Evolutionary conservation across 257 asterid genomes (phyloP).

Genomic region (Rubia yunnanensis): DNA sequence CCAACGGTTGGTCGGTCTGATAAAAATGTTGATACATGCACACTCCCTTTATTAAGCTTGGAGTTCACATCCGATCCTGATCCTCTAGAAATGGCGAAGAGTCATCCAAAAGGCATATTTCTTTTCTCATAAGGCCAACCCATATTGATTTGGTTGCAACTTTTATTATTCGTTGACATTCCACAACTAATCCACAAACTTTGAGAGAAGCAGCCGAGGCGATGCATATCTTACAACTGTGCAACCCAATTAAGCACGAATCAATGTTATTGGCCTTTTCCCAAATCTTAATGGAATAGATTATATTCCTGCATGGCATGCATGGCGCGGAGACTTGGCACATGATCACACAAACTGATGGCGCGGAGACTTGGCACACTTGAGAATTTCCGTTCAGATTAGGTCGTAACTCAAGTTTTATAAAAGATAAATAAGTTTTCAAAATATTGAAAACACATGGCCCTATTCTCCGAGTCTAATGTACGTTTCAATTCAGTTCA

Average conservation of each 20-base stretch:
- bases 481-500: too few species aligned
- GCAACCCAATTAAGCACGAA: neutral
- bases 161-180: slow-evolving; percentile 13
- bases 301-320: slow-evolving; percentile 4
- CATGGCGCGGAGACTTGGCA: neutral
- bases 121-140: neutral
- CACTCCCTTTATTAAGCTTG: neutral
- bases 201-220: neutral
- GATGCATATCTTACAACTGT: neutral
- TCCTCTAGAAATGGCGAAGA: slow-evolving; percentile 1
- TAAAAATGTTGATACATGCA: too few species aligned
- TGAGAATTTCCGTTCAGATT: too few species aligned
- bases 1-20: too few species aligned
- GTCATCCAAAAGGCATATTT: neutral
- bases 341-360: neutral
- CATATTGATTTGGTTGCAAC: neutral
- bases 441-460: too few species aligned
- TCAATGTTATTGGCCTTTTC: neutral
- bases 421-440: too few species aligned
- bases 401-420: too few species aligned
- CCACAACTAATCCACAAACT: neutral
- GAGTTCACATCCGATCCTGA: neutral
- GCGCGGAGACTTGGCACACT: too few species aligned
- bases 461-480: too few species aligned
- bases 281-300: neutral